Base-by-base conservation (phyloP, 2,329 filamentous ascomycete species). In the Fusarium sp. region DNA sequence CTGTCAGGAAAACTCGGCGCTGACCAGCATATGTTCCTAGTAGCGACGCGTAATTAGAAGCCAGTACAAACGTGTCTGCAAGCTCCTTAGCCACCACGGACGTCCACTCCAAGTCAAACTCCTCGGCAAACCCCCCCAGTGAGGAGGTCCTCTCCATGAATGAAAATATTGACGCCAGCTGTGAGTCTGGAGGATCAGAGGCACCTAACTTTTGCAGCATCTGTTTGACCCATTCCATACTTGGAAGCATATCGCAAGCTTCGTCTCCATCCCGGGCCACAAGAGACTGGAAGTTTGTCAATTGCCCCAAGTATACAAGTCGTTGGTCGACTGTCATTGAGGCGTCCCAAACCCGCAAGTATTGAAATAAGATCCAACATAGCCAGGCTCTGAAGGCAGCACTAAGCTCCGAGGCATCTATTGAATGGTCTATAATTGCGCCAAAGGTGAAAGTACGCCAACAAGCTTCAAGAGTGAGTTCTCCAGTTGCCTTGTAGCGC, bases 61-160 rank as follows among this genome's bases (percentile, higher is more conserved):
- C 51, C 20, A 8, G 35, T 7, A 12, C 2, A 2, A 55, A 14
- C 14, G 7, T 55, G 14, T 30, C 24, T 22, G 35, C 51, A 26
- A 55, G 35, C 26, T 55, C 51, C 24, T 41, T 55, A 6, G 51
- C 51, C 20, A 55, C 51, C 10, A 13, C 0, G 1, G 51, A 55
- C 20, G 35, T 41, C 51, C 51, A 55, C 51, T 28, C 24, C 1
- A 10, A 41, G 20, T 55, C 24, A 41, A n/a, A 26, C 3, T 28
- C 14, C 14, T 17, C 22, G 1, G 20, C 2, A 28, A 55, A 55
- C 0, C 35, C 51, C 5, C 4, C 12, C 1, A 55, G 3, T 55
- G 35, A 55, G 51, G 0, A 30, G 6, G 10, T 55, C 6, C 14
- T n/a, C 8, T 4, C 5, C 51, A 55, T 55, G 8, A 28, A 55